These are phyloP conservation scores for Elaeagnus macrophylla DNA, from an alignment of 306 rosid genomes.

Conservation along the genomic window DNA sequence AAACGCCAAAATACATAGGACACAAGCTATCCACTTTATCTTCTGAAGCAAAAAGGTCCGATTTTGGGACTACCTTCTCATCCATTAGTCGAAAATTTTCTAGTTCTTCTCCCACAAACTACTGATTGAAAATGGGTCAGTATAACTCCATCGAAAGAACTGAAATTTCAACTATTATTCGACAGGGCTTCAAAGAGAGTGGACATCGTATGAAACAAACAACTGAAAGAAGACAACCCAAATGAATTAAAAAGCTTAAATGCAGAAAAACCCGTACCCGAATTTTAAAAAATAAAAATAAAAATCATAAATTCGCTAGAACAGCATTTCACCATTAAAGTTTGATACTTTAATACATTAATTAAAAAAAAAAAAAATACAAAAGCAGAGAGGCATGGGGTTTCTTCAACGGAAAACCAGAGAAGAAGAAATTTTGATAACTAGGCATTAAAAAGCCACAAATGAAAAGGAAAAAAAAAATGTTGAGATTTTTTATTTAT, in stretches of 20 bases:
- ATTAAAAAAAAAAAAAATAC: conserved; percentile 24
- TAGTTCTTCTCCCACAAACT: conserved; percentile 25
- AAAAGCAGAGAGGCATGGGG: conserved; percentile 2
- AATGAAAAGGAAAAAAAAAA: no score
- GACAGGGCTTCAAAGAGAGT: background rate
- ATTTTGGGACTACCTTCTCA: conserved; percentile 35
- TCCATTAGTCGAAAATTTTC: conserved; percentile 42
- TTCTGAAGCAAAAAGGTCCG: conserved; percentile 26
- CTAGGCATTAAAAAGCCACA: conserved; percentile 12
- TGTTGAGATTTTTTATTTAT: no score
- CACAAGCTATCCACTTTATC: conserved; percentile 45
- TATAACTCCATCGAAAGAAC: conserved; percentile 15
- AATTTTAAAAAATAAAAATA: no score
- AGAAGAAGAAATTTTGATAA: conserved; percentile 4
- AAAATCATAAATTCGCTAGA: conserved; percentile 4
- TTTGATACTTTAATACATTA: conserved; percentile 12
- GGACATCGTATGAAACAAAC: no score
- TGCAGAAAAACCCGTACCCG: conserved; percentile 7
- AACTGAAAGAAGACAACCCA: conserved; percentile 14
- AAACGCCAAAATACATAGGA: conserved; percentile 74
- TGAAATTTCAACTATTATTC: conserved; percentile 12
- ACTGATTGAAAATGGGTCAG: conserved; percentile 21
- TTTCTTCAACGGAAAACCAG: conserved; percentile 18
- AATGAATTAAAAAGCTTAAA: no score
- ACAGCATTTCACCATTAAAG: conserved; percentile 8